Percentiles rank a stretch among this genome's conserved stretches.
These are phyloP conservation scores for Aspergillus arachidicola DNA, from an alignment of 2,329 filamentous ascomycete genomes.

Conservation along the genomic window DNA sequence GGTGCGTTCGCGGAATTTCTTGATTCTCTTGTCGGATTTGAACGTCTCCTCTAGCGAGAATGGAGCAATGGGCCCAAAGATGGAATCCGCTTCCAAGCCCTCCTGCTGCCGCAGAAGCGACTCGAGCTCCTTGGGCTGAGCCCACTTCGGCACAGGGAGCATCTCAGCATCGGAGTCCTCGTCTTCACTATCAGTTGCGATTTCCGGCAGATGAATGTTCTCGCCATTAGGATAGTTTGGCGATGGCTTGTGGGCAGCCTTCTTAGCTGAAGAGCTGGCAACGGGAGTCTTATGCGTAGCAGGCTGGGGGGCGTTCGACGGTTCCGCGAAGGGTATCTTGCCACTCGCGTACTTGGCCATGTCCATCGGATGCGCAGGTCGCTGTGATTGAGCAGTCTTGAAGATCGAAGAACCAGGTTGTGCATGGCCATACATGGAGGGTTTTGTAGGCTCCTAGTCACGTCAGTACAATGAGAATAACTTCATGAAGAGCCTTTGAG, in stretches of 20 bases:
- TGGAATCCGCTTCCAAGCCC: slow-evolving; percentile 71
- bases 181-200: slow-evolving; percentile 91
- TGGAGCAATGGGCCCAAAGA: slow-evolving; percentile 87
- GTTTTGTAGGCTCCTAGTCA: slow-evolving; percentile 37
- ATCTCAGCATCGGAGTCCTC: slow-evolving; percentile 68
- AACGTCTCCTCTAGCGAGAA: slow-evolving; percentile 98
- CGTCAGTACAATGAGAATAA: not conserved
- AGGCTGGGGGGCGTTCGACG: slow-evolving; percentile 55
- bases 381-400: slow-evolving; percentile 57
- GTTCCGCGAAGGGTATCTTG: slow-evolving; percentile 85
- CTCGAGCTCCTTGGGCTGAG: slow-evolving; percentile 80
- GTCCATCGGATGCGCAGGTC: slow-evolving; percentile 71
- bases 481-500: not conserved
- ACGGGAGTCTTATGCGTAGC: slow-evolving; percentile 67
- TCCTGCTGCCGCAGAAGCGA: slow-evolving; percentile 79
- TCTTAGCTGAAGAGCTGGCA: slow-evolving; percentile 46
- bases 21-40: slow-evolving; percentile 81
- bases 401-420: slow-evolving; percentile 39
- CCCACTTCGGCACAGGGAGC: slow-evolving; percentile 77
- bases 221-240: slow-evolving; percentile 89
- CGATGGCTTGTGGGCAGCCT: slow-evolving; percentile 62
- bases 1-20: slow-evolving; percentile 86
- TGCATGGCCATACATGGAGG: slow-evolving; percentile 43
- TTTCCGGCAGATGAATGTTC: slow-evolving; percentile 88
- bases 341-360: slow-evolving; percentile 86